phyloP scores from a whole-genome alignment of 768 basidiomycete species.

The Collybia mongolica region DNA sequence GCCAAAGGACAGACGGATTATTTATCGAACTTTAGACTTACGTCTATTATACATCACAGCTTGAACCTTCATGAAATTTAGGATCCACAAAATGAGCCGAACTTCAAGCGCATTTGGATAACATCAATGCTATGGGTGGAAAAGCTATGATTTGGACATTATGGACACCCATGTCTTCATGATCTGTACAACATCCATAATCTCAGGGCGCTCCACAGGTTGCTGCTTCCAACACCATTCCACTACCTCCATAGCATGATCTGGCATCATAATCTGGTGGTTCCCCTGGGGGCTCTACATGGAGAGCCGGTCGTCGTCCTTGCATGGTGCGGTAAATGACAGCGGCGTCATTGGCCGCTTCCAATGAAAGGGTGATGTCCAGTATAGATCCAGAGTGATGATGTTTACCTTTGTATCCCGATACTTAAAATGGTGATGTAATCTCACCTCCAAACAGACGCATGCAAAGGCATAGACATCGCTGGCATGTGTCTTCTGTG shows the following conservation, averaged over 20 bases:
- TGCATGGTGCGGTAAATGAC: conserved; percentile 16
- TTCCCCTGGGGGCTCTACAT: conserved; percentile 2
- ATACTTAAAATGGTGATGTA: neutral
- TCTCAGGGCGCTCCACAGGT: conserved; percentile 14
- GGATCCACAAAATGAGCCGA: too few relatives aligned
- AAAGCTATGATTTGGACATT: conserved; percentile 1
- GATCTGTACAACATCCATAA: conserved; percentile 16
- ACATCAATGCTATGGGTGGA: too few relatives aligned
- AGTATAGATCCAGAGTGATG: conserved; percentile 7
- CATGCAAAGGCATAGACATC: conserved; percentile 34
- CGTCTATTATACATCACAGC: too few relatives aligned
- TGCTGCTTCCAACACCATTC: conserved; percentile 19
- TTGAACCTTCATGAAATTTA: too few relatives aligned
- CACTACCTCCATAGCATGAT: conserved; percentile 12
- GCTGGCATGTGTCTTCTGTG: conserved; percentile 22
- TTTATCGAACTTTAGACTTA: too few relatives aligned
- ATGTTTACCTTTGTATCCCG: neutral
- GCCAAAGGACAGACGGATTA: too few relatives aligned
- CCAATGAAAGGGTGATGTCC: conserved; percentile 15
- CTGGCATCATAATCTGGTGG: conserved; percentile 9
- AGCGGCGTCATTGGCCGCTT: conserved; percentile 16
- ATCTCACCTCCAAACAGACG: conserved; percentile 28
- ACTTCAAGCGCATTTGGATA: too few relatives aligned
- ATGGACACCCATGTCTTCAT: conserved; percentile 17
- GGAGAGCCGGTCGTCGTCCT: conserved; percentile 11